Evolutionary conservation across 495 filamentous ascomycete genomes (phyloP), one percentile per base, ranked within the genome.

Genomic region (Penicillium manginii): DNA sequence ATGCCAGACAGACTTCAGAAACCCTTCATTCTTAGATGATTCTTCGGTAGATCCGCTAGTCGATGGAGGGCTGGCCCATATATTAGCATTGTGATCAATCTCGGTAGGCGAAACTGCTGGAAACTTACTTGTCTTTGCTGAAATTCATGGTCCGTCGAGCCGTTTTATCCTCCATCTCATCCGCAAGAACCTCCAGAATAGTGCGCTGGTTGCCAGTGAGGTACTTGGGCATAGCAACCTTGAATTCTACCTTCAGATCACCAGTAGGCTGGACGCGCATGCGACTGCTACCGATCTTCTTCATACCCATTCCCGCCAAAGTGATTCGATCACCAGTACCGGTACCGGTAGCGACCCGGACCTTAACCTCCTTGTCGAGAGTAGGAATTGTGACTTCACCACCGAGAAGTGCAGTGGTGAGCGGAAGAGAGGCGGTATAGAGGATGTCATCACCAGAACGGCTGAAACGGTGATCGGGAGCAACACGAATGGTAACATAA

Each of bases 171-270:
- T 83, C 84, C 81, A 97, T 85, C 78, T 98, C 94, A 64, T 98
- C 92, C 29, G 94, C 94, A 45, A 98, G 83, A 80, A 97, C 91
- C 75, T 98, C 94, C 57, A 97, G 70, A 31, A 98, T 88, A 1
- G 88, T 92, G 35, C 96, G 83, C 77, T 98, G 93, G 73, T 94
- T 97, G 19, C 84, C 78, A 21, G 85, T 91, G 64, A 98, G 78
- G 65, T 92, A 96, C 74, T 96, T 97, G 12, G 94, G 94, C 91
- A 97, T 96, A 29, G 83, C 72, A 14, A 98, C 90, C 77, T 92
- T 93, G 80, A 96, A 98, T 72, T 98, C 96, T 8, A 98, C 91
- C 64, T 84, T 87, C 29, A 98, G 74, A 63, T 98, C 96, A 66
- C 92, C 92, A n/a, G 72, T 74, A 6, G 78, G 74, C 47, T 50